These are phyloP conservation scores for Huntiella savannae DNA, from an alignment of 2,329 filamentous ascomycete genomes.

Conservation along the genomic window DNA sequence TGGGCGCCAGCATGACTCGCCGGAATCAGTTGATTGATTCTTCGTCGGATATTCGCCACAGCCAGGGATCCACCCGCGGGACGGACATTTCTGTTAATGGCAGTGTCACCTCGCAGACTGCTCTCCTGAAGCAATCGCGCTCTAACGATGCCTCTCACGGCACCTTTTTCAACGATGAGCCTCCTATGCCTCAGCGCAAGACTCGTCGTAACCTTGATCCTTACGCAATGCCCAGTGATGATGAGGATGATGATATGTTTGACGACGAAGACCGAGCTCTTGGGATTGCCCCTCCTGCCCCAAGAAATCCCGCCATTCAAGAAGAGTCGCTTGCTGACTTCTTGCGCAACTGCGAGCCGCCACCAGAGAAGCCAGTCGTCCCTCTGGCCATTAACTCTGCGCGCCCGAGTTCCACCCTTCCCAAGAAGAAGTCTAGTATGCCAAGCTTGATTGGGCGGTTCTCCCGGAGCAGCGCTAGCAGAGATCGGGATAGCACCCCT, in stretches of 20 bases:
- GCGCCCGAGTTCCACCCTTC: conserved; percentile 17
- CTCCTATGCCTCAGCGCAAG: conserved; percentile 49
- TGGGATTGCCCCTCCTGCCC: conserved; percentile 18
- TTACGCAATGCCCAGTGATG: conserved; percentile 75
- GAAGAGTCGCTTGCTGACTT: conserved; percentile 61
- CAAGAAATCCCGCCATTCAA: conserved; percentile 21
- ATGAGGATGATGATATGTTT: conserved; percentile 33
- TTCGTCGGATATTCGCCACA: conserved; percentile 28
- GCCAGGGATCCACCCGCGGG: conserved; percentile 35
- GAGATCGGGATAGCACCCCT: conserved; percentile 16
- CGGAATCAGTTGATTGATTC: conserved; percentile 8
- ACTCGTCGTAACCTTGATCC: conserved; percentile 67
- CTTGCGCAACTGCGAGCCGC: conserved; percentile 48
- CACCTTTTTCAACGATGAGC: conserved; percentile 30
- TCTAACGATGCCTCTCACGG: conserved; percentile 16
- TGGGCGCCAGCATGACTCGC: neutral
- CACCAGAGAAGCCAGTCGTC: conserved; percentile 25
- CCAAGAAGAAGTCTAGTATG: conserved; percentile 46
- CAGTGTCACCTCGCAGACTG: conserved; percentile 57
- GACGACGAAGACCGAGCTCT: conserved; percentile 31
- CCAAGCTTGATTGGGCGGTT: conserved; percentile 44
- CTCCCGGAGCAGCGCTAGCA: conserved; percentile 21
- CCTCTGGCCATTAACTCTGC: conserved; percentile 18
- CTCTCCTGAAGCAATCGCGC: conserved; percentile 34
- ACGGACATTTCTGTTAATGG: conserved; percentile 42